Conservation (phyloP, 306 rosid genomes). For the Fragaria iinumae region DNA sequence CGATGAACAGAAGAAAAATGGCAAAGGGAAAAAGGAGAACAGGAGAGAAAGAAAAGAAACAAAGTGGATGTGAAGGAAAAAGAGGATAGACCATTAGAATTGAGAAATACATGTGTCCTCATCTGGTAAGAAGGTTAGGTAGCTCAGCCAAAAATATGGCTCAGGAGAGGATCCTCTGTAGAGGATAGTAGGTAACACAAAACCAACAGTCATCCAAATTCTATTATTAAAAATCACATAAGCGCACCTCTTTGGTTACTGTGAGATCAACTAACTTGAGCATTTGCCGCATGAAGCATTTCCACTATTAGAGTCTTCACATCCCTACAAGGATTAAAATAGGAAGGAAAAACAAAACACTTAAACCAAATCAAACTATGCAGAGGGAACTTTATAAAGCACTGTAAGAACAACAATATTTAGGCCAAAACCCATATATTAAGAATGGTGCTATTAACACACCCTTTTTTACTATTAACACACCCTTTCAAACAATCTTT, state of each 20-base stretch:
- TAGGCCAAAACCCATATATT: not conserved
- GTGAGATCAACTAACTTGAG: slow-evolving; percentile 41
- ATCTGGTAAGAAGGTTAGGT: too few relatives aligned
- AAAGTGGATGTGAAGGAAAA: too few relatives aligned
- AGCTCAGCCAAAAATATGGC: too few relatives aligned
- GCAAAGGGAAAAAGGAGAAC: too few relatives aligned
- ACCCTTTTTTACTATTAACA: too few relatives aligned
- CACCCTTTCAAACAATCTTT: too few relatives aligned
- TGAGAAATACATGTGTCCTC: too few relatives aligned
- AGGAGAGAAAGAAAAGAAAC: too few relatives aligned
- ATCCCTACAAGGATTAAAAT: slow-evolving; percentile 49
- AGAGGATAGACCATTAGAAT: too few relatives aligned
- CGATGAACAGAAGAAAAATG: too few relatives aligned
- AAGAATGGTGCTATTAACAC: too few relatives aligned
- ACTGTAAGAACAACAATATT: not conserved
- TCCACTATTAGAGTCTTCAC: slow-evolving; percentile 93
- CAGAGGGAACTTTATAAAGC: slow-evolving; percentile 12
- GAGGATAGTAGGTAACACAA: not conserved
- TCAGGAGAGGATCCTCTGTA: too few relatives aligned
- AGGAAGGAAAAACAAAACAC: not conserved
- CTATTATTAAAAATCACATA: slow-evolving; percentile 21
- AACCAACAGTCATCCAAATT: not conserved
- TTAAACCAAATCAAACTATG: not conserved
- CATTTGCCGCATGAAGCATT: slow-evolving; percentile 85
- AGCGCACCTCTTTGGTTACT: slow-evolving; percentile 30